Base-by-base conservation (phyloP, 1,139 yeast species). In the Wickerhamiella pararugosa region DNA sequence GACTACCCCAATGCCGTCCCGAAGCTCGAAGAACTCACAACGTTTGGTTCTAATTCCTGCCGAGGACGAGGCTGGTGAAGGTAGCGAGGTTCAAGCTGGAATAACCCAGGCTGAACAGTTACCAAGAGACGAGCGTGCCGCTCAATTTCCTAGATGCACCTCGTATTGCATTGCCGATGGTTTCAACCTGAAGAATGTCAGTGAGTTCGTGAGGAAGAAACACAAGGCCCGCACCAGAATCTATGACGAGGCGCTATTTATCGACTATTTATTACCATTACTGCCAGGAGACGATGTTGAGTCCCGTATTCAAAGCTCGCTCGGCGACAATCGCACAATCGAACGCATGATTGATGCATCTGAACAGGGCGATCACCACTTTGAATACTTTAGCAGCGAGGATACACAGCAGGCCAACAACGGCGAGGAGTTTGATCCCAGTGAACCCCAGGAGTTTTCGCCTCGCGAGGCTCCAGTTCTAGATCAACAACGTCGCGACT, bases 131-230 rank as follows among this genome's bases (percentile, higher is more conserved):
- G 68, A 70, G 33, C 62, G 87, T 47, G 81, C 77, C 3, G 75
- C 71, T 33, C 81, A 76, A 49, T 73, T 79, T 51, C 76, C 94
- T 30, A 63, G 97, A 46, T 84, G 86, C 50, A 86, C 97, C 0
- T 96, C 96, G 0, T 87, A 87, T 58, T 74, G 84, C 51, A 77
- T 86, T 6, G 77, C 94, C 26, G 95, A 84, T 45, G 84, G 81
- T 25, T 78, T 86, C 55, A 70, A 81, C 52, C 62, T 87, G 42
- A 67, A 69, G 33, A 67, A 73, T 2, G 75, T 84, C 1, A 70
- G 80, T 1, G 69, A 70, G 43, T 87, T 82, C 53, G 61, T 87
- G 36, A 66, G 71, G 37, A 67, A 70, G 10, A 69, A 78, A 42
- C 97, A 87, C 58, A 78, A 78, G 53, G 93, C 86, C 2, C 72